Base-by-base conservation (phyloP, 257 asterid species). In the Echium plantagineum region DNA sequence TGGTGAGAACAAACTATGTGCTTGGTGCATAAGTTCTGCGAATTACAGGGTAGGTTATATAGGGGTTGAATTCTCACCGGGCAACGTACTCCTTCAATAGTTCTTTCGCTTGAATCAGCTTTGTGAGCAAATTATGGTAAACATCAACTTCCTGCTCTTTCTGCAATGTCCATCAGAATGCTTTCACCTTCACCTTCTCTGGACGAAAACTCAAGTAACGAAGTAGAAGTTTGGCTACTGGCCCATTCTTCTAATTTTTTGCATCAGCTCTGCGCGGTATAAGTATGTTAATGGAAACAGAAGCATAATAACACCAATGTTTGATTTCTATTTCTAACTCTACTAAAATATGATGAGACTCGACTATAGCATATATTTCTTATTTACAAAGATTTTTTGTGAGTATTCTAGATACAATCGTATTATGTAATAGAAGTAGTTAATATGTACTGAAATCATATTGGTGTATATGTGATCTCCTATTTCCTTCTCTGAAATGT, bases 41-140 rank as follows among this genome's bases (percentile, higher is more conserved):
- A 17, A 42, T 10, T 42, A 42, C 2, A 42, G 2, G 49, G 1
- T 42, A 35, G 47, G 47, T 35, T 3, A 35, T 15, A 35, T 35
- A 35, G 32, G 32, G 17, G 17, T 12, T 3, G 4, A 15, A 13
- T 42, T 42, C 66, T 80, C 52, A 93, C 98, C 97, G 86, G 73
- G 78, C 96, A 7, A 89, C 85, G 21, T 93, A 93, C 75, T 93
- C 99, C 78, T 75, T 86, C 63, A 89, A 63, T 57, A 93, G 78
- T 75, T 93, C 99, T 77, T 93, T 93, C 10, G 99, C 97, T 78
- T 93, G 99, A 71, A 93, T 96, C 78, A 93, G 91, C 78, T 89
- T 93, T 54, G 99, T 80, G 32, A 91, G 95, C 69, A 84, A 79
- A 80, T 87, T 90, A 79, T 96, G 94, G 72, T 89, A 93, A 70